Conservation (phyloP, 495 filamentous ascomycete genomes). For the Annulohypoxylon stygium region DNA sequence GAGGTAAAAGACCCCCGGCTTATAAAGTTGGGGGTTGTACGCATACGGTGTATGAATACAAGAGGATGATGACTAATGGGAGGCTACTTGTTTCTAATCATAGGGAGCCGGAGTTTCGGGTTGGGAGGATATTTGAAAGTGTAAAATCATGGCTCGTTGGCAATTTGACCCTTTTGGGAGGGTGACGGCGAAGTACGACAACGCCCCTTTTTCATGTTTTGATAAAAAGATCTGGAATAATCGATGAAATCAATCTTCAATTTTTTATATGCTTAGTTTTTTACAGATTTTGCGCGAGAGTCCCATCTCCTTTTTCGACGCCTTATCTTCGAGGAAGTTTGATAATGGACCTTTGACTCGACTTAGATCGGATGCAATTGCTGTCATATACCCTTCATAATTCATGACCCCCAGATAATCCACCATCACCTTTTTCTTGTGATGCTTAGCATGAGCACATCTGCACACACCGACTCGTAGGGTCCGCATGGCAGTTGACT, state of each 20-base stretch:
- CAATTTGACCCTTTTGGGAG: neutral
- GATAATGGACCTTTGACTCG: neutral
- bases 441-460: constrained; percentile 40
- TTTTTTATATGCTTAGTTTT: neutral
- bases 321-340: neutral
- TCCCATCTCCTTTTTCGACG: neutral
- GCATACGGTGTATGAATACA: constrained; percentile 15
- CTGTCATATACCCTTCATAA: neutral
- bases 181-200: neutral
- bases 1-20: constrained; percentile 12
- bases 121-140: neutral
- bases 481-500: constrained; percentile 45
- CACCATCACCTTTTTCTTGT: neutral
- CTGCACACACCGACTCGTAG: constrained; percentile 41
- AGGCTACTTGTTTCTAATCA: neutral
- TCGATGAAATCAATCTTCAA: neutral
- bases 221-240: neutral
- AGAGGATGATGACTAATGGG: neutral
- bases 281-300: neutral
- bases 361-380: neutral
- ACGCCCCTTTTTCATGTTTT: neutral
- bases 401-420: neutral
- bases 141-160: neutral
- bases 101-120: neutral
- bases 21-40: neutral